A percentile compares a stretch with the other conserved stretches of the same genome.
Conservation (phyloP, 768 basidiomycete genomes). For the Hypholoma fasciculare region DNA sequence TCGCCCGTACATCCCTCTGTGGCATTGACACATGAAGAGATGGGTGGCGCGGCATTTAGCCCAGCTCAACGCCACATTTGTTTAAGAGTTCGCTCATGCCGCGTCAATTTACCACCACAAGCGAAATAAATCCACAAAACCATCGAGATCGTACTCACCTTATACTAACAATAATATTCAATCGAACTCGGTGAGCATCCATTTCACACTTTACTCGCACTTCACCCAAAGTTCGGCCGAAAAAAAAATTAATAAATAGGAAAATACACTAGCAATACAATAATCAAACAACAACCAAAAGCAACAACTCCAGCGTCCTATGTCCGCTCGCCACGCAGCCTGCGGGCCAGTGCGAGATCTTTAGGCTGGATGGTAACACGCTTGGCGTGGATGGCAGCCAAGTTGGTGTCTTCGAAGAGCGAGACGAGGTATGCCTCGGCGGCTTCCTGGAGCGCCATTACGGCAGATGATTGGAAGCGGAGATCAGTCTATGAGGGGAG, state of each 20-base stretch:
- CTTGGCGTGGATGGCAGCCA: constrained; percentile 86
- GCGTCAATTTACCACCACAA: too few relatives aligned
- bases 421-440: constrained; percentile 82
- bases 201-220: not conserved
- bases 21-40: too few relatives aligned
- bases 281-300: constrained; percentile 9
- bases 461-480: constrained; percentile 89
- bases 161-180: too few relatives aligned
- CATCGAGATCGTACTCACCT: too few relatives aligned
- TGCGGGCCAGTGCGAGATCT: constrained; percentile 78
- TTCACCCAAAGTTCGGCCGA: not conserved
- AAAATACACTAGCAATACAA: constrained; percentile 14
- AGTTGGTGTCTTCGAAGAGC: constrained; percentile 79
- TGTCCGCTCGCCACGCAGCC: constrained; percentile 78
- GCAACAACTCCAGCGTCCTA: constrained; percentile 24
- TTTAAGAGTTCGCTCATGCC: too few relatives aligned
- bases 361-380: constrained; percentile 86
- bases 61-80: too few relatives aligned
- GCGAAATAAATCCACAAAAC: too few relatives aligned
- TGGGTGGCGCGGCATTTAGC: too few relatives aligned
- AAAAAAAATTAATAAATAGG: constrained; percentile 10
- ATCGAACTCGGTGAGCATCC: too few relatives aligned
- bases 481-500: constrained; percentile 57
- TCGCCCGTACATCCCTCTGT: too few relatives aligned
- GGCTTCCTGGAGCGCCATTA: constrained; percentile 86